Evolutionary conservation across 768 basidiomycete genomes (phyloP), one percentile per base, ranked within the genome.

Genomic region (Hebeloma cylindrosporum): DNA sequence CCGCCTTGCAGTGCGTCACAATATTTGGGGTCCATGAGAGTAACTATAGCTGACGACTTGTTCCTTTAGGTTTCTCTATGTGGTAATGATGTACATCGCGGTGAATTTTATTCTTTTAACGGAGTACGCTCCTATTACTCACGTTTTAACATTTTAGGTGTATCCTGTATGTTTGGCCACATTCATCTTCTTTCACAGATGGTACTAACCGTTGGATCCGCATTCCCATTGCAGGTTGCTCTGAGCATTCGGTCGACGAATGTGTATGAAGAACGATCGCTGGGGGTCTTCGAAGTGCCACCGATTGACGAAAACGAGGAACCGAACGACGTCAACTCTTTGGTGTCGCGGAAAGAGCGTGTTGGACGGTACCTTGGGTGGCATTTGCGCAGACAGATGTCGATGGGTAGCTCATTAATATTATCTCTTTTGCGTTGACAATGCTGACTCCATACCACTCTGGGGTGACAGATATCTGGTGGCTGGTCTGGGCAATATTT

Each of bases 41-140:
- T 37, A 7, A 33, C 13, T n/a, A 36, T 38, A 14, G 32, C 26
- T 50, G 11, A 22, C 18, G 7, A 11, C 7, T 2, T 7, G 13
- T 48, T n/a, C n/a, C n/a, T n/a, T 8, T 37, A 82, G 81, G 50
- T 82, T 88, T 29, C 59, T 88, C 1, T 87, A 86, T 54, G 73
- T 85, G 5, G 77, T 88, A 47, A 83, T 92, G 85, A 90, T 88
- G 86, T 82, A 80, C 48, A 80, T 82, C 40, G 75, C 77, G 23
- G 69, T 80, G 52, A 60, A 75, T 65, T 40, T 32, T 50, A 2
- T 33, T 17, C 7, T 1, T 27, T 14, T 0, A 3, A 4, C 7
- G 8, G 34, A 1, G 7, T 30, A 26, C n/a, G 30, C 40, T 7
- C 31, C 7, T 35, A 5, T 18, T 1, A 5, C 1, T 40, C 5